Conservation (phyloP, 495 filamentous ascomycete genomes). For the Annulohypoxylon nitens region DNA sequence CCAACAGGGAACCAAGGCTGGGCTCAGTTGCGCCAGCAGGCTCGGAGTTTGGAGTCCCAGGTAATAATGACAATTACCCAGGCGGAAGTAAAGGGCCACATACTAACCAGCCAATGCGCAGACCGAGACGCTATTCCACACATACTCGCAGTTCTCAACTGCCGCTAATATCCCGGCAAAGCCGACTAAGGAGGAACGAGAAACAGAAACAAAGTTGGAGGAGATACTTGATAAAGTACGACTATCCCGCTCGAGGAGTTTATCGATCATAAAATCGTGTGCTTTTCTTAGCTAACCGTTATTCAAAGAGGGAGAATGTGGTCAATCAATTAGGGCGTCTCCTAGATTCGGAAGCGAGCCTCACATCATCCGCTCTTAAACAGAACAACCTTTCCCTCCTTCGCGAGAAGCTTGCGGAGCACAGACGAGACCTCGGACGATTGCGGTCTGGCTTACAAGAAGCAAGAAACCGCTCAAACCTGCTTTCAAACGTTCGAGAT, state of each 20-base stretch:
- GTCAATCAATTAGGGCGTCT: constrained; percentile 87
- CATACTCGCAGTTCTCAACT: constrained; percentile 93
- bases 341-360: constrained; percentile 92
- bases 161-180: constrained; percentile 82
- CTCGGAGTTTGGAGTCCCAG: constrained; percentile 90
- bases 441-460: constrained; percentile 75
- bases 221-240: constrained; percentile 83
- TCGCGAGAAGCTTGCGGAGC: constrained; percentile 88
- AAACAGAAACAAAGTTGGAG: constrained; percentile 82
- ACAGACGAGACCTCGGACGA: constrained; percentile 83
- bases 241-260: constrained; percentile 26
- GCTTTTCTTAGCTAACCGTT: constrained; percentile 18
- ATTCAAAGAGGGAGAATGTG: constrained; percentile 78
- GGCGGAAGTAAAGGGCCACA: background rate
- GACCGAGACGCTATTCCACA: constrained; percentile 95
- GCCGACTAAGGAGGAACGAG: constrained; percentile 85
- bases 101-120: constrained; percentile 53
- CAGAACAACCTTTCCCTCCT: constrained; percentile 94
- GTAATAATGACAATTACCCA: constrained; percentile 61
- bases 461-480: constrained; percentile 86
- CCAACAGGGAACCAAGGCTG: constrained; percentile 83
- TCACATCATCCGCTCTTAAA: constrained; percentile 90
- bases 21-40: constrained; percentile 96
- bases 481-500: constrained; percentile 89
- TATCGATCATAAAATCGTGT: background rate